Evolutionary conservation across 2,329 filamentous ascomycete genomes (phyloP).

Genomic region (Trichoderma pleuroti): DNA sequence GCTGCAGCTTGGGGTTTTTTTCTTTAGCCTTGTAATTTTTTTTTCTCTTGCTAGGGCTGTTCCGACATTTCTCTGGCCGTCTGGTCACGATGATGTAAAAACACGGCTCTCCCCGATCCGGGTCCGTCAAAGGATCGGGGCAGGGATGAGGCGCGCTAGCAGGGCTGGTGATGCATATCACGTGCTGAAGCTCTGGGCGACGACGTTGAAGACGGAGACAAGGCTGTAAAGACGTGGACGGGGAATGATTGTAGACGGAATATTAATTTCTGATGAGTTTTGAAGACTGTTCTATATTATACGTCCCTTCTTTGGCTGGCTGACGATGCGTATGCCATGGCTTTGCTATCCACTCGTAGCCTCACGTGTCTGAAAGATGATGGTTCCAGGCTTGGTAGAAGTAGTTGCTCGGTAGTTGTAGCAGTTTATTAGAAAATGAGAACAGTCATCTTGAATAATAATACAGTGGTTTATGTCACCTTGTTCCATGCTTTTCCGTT

Average conservation of each 20-base stretch:
- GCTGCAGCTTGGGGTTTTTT: background rate
- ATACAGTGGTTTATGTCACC: background rate
- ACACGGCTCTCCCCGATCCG: background rate
- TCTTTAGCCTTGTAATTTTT: background rate
- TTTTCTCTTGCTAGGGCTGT: slow-evolving; percentile 1
- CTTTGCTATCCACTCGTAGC: background rate
- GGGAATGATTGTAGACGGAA: background rate
- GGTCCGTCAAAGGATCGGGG: background rate
- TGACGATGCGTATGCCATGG: background rate
- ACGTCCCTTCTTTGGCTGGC: background rate
- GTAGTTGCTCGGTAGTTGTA: background rate
- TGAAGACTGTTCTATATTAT: background rate
- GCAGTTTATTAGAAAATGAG: background rate
- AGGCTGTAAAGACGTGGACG: background rate
- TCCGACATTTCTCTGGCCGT: background rate
- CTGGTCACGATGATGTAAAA: slow-evolving; percentile 20
- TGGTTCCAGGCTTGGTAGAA: background rate
- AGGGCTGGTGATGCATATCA: slow-evolving; percentile 3
- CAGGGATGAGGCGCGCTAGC: slow-evolving; percentile 12
- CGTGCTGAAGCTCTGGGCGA: background rate
- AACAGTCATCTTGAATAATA: background rate
- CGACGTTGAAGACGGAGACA: background rate
- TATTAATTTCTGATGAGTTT: background rate
- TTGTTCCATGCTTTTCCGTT: background rate
- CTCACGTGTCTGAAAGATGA: background rate